These are phyloP conservation scores for Komagataella phaffii DNA, from an alignment of 805 yeast genomes.

Conservation along the genomic window DNA sequence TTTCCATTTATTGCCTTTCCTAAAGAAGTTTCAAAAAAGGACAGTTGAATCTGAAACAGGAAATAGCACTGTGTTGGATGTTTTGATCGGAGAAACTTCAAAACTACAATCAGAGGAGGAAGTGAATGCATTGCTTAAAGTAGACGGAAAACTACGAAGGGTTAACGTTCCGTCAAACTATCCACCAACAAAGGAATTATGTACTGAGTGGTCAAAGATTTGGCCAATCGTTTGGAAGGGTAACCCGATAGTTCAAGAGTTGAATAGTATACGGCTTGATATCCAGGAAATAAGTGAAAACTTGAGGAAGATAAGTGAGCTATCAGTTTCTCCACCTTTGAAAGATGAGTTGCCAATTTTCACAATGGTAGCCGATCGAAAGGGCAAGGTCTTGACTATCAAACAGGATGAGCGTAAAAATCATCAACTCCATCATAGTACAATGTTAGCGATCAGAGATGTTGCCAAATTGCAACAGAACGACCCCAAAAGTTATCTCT, in stretches of 20 bases:
- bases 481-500: slow-evolving; percentile 36
- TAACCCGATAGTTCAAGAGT: slow-evolving; percentile 61
- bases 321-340: slow-evolving; percentile 6
- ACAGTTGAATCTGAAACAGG: not conserved
- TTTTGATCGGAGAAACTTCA: not conserved
- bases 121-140: not conserved
- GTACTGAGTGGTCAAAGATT: slow-evolving; percentile 50
- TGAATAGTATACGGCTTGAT: slow-evolving; percentile 42
- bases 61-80: not conserved
- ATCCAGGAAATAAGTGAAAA: slow-evolving; percentile 24
- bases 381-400: slow-evolving; percentile 24
- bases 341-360: not conserved
- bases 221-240: slow-evolving; percentile 98
- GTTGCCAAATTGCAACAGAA: slow-evolving; percentile 33
- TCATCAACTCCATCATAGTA: slow-evolving; percentile 58
- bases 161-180: slow-evolving; percentile 39
- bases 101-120: not conserved
- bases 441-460: slow-evolving; percentile 54
- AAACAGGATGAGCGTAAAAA: slow-evolving; percentile 24
- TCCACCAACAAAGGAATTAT: slow-evolving; percentile 63
- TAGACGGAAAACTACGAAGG: not conserved
- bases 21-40: not conserved
- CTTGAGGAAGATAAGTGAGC: slow-evolving; percentile 10
- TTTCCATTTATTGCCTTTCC: not conserved
- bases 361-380: slow-evolving; percentile 2